Conservation (phyloP, 306 rosid genomes). For the Trichosanthes cucumerina region DNA sequence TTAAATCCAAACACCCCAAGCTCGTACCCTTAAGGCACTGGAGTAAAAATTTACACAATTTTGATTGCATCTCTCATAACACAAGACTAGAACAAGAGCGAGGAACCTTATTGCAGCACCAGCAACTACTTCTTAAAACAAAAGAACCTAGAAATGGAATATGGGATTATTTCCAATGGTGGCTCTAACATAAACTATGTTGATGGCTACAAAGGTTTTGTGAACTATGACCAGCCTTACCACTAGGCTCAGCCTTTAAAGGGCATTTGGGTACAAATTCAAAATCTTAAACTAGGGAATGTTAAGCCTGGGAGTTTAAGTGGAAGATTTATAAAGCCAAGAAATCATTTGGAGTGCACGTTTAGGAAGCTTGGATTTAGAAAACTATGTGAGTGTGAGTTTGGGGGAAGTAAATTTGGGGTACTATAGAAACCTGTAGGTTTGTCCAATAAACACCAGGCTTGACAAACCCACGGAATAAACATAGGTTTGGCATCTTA, state of each 20-base stretch:
- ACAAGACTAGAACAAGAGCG: not conserved
- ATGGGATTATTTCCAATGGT: not conserved
- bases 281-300: not conserved
- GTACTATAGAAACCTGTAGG: not conserved
- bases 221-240: not conserved
- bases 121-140: not conserved
- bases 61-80: not conserved
- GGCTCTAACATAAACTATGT: not conserved
- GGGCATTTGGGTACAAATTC: not conserved
- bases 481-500: not conserved
- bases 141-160: not conserved
- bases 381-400: not conserved
- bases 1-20: not conserved
- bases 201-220: not conserved
- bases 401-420: not conserved
- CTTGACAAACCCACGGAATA: not conserved
- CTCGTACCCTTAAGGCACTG: not conserved
- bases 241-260: not conserved
- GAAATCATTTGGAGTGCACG: not conserved
- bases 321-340: not conserved
- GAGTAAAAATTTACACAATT: not conserved
- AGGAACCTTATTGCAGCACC: not conserved
- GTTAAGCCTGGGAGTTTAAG: no score
- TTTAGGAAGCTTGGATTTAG: not conserved
- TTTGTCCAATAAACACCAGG: not conserved